Percentiles rank a stretch among this genome's conserved stretches.
Conservation (phyloP, 2,329 filamentous ascomycete genomes). For the Cladosporium sp. region DNA sequence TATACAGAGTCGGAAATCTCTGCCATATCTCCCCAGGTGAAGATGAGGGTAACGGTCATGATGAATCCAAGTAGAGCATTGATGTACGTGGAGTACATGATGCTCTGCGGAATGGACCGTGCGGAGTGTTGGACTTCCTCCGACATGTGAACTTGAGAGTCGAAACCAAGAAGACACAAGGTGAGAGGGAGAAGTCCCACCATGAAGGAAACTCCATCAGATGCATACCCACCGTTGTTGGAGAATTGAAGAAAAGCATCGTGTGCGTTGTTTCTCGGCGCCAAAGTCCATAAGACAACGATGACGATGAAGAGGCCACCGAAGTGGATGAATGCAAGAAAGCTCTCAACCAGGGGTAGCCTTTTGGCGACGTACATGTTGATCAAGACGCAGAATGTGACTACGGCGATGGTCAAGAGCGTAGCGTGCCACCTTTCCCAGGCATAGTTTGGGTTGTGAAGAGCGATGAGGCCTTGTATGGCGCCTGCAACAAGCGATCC, state of each 20-base stretch:
- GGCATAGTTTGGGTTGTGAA: conserved; percentile 25
- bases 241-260: conserved; percentile 46
- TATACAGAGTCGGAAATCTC: conserved; percentile 16
- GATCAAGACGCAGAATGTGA: conserved; percentile 33
- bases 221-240: conserved; percentile 43
- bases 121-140: conserved; percentile 26
- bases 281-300: conserved; percentile 42
- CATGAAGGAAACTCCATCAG: conserved; percentile 40
- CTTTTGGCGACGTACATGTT: conserved; percentile 41
- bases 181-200: conserved; percentile 35
- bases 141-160: conserved; percentile 25
- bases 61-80: conserved; percentile 22
- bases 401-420: conserved; percentile 43
- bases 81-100: conserved; percentile 18
- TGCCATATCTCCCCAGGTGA: conserved; percentile 29
- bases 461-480: conserved; percentile 27
- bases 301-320: conserved; percentile 50
- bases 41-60: conserved; percentile 30
- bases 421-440: conserved; percentile 44
- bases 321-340: conserved; percentile 48
- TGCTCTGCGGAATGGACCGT: conserved; percentile 20
- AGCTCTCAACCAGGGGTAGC: conserved; percentile 44
- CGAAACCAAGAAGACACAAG: conserved; percentile 20
- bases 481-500: conserved; percentile 26
- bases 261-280: conserved; percentile 36